Base-by-base conservation (phyloP, 1,284 basidiomycete genomes). In the Rhodotorula sp. region DNA sequence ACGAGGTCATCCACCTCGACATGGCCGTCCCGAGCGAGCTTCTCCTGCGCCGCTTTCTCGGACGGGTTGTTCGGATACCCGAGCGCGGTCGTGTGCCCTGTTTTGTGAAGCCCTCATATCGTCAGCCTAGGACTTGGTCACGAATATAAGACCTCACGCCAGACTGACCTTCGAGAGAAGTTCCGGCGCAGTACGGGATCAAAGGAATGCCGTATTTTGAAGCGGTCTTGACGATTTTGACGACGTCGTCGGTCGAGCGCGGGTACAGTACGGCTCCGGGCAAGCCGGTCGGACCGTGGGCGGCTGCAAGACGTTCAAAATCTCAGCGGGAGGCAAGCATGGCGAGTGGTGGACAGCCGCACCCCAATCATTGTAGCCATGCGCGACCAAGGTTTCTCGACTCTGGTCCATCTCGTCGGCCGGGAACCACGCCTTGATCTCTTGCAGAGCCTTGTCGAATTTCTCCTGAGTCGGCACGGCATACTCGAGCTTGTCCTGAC, bases 171-270 rank as follows among this genome's bases (percentile, higher is more conserved):
- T 82, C 81, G 20, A 82, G 69, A 21, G 76, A 79, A 31, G 90
- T 92, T 4, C 88, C 90, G 7, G 88, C 90, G 5, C 87, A 86
- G 77, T 87, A 90, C 0, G 90, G 86, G 1, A 85, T 85, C n/a
- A 92, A 79, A 1, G 91, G 90, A 80, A 91, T 88, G n/a, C 83
- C 82, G 79, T 87, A 87, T 77, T 87, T 86, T 39, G 83, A 84
- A 1, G 90, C 88, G 66, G 69, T 67, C 56, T 87, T 87, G 72
- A 90, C 87, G 56, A 90, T 85, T 70, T 84, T 83, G 26, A 89
- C 87, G 14, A 91, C 89, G 73, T 91, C 89, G 73, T 89, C 87
- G 0, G 90, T 91, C 62, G 78, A 76, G 5, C 74, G 64, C 3
- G 78, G 78, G 59, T 76, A 78, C 6, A 79, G 56, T 5, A 79